Conservation (phyloP, 2,329 filamentous ascomycete genomes). For the Pseudopyricularia cyperi region DNA sequence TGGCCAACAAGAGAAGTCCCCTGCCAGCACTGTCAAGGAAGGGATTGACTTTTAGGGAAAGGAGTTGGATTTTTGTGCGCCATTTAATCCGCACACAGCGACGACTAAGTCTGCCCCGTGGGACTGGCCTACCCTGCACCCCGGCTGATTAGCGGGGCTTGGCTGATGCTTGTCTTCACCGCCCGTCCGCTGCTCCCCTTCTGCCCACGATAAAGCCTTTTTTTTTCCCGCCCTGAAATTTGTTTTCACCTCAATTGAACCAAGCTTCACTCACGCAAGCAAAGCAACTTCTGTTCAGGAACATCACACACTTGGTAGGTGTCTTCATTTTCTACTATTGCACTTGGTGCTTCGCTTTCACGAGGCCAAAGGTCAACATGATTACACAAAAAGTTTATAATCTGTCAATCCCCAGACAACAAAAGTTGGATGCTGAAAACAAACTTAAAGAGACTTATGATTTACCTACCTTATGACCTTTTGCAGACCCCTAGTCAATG, state of each 20-base stretch:
- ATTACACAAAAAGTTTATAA: conserved; percentile 33
- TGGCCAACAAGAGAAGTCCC: conserved; percentile 24
- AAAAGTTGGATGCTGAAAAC: conserved; percentile 23
- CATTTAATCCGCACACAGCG: no score
- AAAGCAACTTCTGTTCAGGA: background rate
- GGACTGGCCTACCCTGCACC: no score
- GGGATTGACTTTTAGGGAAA: conserved; percentile 57
- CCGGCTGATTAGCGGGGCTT: no score
- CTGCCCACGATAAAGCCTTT: no score
- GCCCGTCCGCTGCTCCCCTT: no score
- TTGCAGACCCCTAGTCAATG: background rate
- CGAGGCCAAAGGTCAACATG: conserved; percentile 19
- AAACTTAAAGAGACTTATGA: conserved; percentile 8
- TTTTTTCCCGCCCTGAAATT: background rate
- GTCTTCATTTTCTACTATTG: background rate
- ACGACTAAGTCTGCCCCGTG: no score
- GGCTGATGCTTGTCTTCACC: no score
- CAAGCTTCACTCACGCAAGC: background rate
- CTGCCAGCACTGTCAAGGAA: conserved; percentile 44
- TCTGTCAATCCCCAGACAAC: conserved; percentile 48
- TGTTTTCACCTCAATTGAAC: background rate
- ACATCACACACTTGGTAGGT: background rate
- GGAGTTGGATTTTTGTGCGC: background rate
- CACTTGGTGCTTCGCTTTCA: background rate
- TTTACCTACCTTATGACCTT: background rate